Evolutionary conservation across 345 rosid species (phyloP).

Genomic region (Eucalyptus marginata): DNA sequence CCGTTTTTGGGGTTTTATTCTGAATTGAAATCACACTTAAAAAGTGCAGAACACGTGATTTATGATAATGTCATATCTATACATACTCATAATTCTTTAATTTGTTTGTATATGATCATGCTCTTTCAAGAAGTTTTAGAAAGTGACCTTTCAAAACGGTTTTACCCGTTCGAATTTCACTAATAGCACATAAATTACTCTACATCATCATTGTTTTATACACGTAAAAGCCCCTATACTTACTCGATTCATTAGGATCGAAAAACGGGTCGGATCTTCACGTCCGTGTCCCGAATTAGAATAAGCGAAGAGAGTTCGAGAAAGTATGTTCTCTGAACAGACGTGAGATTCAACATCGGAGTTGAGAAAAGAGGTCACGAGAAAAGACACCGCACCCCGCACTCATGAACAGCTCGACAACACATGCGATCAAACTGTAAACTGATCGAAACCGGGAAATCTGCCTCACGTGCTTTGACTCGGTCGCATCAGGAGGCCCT

Average conservation of each 20-base stretch:
- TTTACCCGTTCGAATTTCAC: rapidly evolving
- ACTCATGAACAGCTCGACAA: background rate
- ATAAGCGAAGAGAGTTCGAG: background rate
- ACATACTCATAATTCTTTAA: no score
- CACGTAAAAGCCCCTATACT: background rate
- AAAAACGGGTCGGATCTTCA: background rate
- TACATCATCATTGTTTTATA: background rate
- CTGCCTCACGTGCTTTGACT: background rate
- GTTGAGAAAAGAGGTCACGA: background rate
- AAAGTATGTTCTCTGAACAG: background rate
- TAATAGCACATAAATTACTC: background rate
- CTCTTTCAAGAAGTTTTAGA: no score
- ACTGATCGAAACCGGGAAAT: background rate
- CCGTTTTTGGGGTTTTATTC: background rate
- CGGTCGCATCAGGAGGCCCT: background rate
- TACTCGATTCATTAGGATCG: background rate
- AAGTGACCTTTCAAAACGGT: background rate
- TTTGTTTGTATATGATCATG: no score
- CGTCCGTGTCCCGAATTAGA: background rate
- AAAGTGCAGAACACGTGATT: rapidly evolving
- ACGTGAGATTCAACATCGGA: background rate
- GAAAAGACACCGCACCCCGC: background rate
- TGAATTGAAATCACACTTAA: no score
- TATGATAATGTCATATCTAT: background rate
- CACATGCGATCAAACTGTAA: background rate